These are phyloP conservation scores for Pezicula rhizophila DNA, from an alignment of 2,329 filamentous ascomycete genomes.

Conservation along the genomic window DNA sequence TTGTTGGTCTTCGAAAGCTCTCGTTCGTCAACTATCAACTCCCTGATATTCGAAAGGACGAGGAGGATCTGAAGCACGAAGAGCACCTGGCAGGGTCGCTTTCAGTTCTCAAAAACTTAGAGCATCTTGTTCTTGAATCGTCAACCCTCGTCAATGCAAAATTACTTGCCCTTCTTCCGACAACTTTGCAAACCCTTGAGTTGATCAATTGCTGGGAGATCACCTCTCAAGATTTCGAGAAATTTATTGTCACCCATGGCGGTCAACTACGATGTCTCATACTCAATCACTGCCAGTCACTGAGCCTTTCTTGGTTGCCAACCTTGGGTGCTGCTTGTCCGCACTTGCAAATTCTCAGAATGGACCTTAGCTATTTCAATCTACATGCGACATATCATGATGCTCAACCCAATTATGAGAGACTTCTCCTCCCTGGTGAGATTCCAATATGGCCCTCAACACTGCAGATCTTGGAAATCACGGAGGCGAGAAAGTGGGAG, in stretches of 20 bases:
- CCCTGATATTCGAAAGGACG: conserved; percentile 34
- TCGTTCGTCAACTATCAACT: conserved; percentile 60
- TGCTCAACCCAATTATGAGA: conserved; percentile 67
- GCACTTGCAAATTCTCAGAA: conserved; percentile 60
- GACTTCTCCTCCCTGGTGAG: conserved; percentile 57
- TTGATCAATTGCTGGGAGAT: conserved; percentile 76
- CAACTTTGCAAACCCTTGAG: conserved; percentile 59
- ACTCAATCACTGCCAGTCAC: conserved; percentile 71
- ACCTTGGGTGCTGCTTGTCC: conserved; percentile 63
- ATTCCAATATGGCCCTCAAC: conserved; percentile 72
- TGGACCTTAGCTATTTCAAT: conserved; percentile 76
- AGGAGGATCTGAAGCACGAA: conserved; percentile 32
- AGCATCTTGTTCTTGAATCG: conserved; percentile 65
- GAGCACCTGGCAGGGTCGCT: conserved; percentile 35
- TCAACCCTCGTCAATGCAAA: conserved; percentile 65
- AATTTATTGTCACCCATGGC: conserved; percentile 64
- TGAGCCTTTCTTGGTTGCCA: conserved; percentile 70
- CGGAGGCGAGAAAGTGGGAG: conserved; percentile 71
- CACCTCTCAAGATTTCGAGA: conserved; percentile 56
- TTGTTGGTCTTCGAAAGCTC: conserved; percentile 48
- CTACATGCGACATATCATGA: conserved; percentile 63
- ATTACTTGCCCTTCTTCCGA: conserved; percentile 64
- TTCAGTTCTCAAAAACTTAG: conserved; percentile 55
- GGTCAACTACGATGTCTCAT: conserved; percentile 59
- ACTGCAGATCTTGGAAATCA: conserved; percentile 66